phyloP scores from a whole-genome alignment of 106 monocot species.

The Hemerocallis citrina region DNA sequence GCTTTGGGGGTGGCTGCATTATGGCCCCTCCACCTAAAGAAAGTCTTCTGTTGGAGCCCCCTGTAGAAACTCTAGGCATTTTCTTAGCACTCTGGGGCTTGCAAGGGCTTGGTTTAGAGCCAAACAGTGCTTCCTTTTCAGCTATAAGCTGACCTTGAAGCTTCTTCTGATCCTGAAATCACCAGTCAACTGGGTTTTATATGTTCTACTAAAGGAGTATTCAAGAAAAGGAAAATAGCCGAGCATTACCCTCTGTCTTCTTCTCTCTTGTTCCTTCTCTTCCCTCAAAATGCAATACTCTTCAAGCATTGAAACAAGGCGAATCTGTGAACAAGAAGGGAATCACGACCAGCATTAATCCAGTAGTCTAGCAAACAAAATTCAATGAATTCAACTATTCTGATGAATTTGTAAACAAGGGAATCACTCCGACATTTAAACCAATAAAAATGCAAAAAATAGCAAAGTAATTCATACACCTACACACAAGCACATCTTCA shows the following conservation, averaged over 20 bases:
- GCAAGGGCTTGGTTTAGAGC: constrained; percentile 17
- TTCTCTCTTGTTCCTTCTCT: constrained; percentile 2
- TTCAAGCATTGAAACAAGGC: constrained; percentile 33
- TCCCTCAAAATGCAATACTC: constrained; percentile 2
- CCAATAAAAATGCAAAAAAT: too few relatives aligned
- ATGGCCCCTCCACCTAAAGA: constrained; percentile 29
- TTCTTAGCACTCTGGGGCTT: constrained; percentile 40
- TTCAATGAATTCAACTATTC: too few relatives aligned
- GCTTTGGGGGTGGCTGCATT: constrained; percentile 13
- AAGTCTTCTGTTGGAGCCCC: constrained; percentile 28
- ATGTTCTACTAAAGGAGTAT: neutral
- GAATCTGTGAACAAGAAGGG: constrained; percentile 15
- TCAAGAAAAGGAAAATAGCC: neutral
- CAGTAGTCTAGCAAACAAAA: too few relatives aligned
- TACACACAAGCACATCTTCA: too few relatives aligned
- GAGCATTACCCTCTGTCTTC: neutral
- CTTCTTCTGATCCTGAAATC: constrained; percentile 4
- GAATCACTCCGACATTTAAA: too few relatives aligned
- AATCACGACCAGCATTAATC: too few relatives aligned
- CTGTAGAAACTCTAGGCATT: constrained; percentile 33
- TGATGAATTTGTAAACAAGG: too few relatives aligned
- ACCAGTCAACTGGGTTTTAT: neutral
- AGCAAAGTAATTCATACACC: too few relatives aligned
- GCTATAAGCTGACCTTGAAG: constrained; percentile 1
- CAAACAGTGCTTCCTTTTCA: constrained; percentile 10